Evolutionary conservation across 2,329 filamentous ascomycete genomes (phyloP).

Genomic region (Aspergillus glaucus): DNA sequence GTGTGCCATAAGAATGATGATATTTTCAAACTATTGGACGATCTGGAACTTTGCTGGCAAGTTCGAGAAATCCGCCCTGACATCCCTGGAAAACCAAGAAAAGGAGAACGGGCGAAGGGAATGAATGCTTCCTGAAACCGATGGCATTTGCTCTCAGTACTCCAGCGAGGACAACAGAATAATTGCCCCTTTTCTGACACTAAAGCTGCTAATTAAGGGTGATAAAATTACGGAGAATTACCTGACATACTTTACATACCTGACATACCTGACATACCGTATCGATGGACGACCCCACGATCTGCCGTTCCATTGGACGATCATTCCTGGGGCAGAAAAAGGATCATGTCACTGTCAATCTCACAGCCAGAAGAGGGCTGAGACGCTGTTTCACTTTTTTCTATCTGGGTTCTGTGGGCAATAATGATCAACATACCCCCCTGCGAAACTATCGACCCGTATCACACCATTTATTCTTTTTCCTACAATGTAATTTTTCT

Average conservation of each 20-base stretch:
- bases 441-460: background rate
- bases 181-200: background rate
- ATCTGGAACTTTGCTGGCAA: background rate
- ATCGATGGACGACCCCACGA: background rate
- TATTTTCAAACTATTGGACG: constrained; percentile 5
- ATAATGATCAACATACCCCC: background rate
- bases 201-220: background rate
- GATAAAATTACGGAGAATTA: no score
- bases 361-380: background rate
- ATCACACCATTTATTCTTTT: no score
- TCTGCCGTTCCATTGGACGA: constrained; percentile 11
- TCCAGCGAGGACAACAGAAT: background rate
- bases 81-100: background rate
- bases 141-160: background rate
- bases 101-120: background rate
- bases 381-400: background rate
- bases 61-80: background rate
- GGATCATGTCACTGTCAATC: background rate
- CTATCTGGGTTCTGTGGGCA: background rate
- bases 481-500: no score
- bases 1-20: constrained; percentile 8
- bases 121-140: background rate
- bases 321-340: constrained; percentile 9
- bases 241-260: no score
- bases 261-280: background rate